Conservation (phyloP, 768 basidiomycete genomes). For the Pleurotus citrinopileatus region DNA sequence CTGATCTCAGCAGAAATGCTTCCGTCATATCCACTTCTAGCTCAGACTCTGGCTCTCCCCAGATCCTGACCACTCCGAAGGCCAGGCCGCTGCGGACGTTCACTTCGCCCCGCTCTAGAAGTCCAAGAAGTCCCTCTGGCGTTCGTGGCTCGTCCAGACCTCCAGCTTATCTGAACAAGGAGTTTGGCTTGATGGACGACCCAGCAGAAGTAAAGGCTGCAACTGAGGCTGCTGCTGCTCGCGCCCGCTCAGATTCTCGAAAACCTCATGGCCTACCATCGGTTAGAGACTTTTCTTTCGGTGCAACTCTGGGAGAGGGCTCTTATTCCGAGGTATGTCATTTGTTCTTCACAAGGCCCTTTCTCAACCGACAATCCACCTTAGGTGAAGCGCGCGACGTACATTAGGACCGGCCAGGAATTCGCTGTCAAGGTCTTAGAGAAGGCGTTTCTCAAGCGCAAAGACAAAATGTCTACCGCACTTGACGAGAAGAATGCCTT, state of each 20-base stretch:
- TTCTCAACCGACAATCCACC: slow-evolving; percentile 8
- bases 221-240: slow-evolving; percentile 13
- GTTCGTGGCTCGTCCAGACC: slow-evolving; percentile 32
- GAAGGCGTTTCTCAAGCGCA: slow-evolving; percentile 77
- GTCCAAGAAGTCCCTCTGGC: slow-evolving; percentile 40
- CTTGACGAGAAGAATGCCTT: slow-evolving; percentile 79
- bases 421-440: slow-evolving; percentile 83
- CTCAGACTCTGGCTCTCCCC: slow-evolving; percentile 46
- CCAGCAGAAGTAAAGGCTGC: slow-evolving; percentile 18
- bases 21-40: slow-evolving; percentile 72
- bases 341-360: not conserved
- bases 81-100: slow-evolving; percentile 61
- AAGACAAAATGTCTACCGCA: slow-evolving; percentile 77
- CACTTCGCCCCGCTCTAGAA: slow-evolving; percentile 61
- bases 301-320: slow-evolving; percentile 74
- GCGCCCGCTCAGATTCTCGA: slow-evolving; percentile 37
- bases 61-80: slow-evolving; percentile 38
- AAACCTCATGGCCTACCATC: slow-evolving; percentile 40
- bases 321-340: slow-evolving; percentile 75
- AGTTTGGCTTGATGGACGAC: slow-evolving; percentile 42
- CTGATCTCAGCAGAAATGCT: slow-evolving; percentile 71
- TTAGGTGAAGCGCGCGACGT: slow-evolving; percentile 58
- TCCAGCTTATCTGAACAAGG: slow-evolving; percentile 58
- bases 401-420: slow-evolving; percentile 52
- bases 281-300: slow-evolving; percentile 70